Evolutionary conservation across 2,329 filamentous ascomycete species (phyloP).

Genomic region (Colletotrichum sp.): DNA sequence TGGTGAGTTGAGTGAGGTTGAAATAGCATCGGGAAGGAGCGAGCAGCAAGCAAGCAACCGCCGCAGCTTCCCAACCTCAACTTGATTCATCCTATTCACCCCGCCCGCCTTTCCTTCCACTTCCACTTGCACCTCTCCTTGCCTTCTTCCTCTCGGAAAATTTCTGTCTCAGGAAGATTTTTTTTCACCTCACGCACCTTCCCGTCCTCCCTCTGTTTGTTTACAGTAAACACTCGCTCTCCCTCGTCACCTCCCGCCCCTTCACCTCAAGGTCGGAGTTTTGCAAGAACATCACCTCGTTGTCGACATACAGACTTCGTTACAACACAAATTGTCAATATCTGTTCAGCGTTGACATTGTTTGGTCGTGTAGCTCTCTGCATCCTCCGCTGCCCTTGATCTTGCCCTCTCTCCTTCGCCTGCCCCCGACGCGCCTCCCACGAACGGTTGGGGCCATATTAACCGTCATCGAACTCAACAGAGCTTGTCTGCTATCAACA

Average conservation of each 20-base stretch:
- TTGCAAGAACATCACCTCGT: slow-evolving; percentile 1
- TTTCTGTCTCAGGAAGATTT: neutral
- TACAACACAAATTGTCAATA: slow-evolving; percentile 23
- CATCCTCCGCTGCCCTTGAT: slow-evolving; percentile 82
- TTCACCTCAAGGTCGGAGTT: neutral
- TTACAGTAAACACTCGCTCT: neutral
- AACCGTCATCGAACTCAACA: slow-evolving; percentile 73
- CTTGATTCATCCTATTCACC: neutral
- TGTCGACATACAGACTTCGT: slow-evolving; percentile 3
- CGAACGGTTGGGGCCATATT: slow-evolving; percentile 66
- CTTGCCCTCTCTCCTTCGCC: slow-evolving; percentile 74
- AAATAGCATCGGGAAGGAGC: neutral
- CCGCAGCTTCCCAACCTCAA: neutral
- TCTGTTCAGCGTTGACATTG: slow-evolving; percentile 33
- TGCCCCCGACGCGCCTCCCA: slow-evolving; percentile 57
- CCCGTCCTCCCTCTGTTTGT: neutral
- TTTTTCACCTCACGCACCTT: neutral
- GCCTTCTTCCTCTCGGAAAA: neutral
- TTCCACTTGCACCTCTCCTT: neutral
- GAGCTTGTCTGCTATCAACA: slow-evolving; percentile 55
- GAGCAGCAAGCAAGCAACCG: neutral
- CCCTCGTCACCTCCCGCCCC: neutral
- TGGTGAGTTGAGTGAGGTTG: neutral
- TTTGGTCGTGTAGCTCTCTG: slow-evolving; percentile 67
- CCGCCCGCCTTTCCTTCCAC: neutral